Percentiles rank a stretch among this genome's conserved stretches.
These are phyloP conservation scores for Nothophoma quercina DNA, from an alignment of 2,329 filamentous ascomycete genomes.

Conservation along the genomic window DNA sequence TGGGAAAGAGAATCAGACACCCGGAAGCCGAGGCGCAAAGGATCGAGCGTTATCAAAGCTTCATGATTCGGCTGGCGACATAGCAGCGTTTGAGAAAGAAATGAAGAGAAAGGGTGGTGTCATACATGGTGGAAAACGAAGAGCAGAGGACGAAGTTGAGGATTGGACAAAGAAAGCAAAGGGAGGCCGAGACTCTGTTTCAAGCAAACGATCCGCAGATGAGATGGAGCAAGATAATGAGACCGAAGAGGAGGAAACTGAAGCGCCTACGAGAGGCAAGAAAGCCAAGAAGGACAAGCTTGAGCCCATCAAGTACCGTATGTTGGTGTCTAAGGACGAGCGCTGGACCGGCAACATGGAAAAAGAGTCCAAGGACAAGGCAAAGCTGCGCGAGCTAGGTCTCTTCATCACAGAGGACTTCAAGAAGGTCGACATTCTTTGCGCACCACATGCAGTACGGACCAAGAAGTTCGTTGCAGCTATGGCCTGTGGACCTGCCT, in stretches of 20 bases:
- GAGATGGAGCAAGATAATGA: constrained; percentile 52
- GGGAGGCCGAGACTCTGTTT: constrained; percentile 44
- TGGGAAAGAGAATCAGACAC: constrained; percentile 86
- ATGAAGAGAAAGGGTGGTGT: constrained; percentile 79
- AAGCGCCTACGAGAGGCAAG: constrained; percentile 68
- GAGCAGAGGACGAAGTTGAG: constrained; percentile 47
- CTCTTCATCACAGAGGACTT: constrained; percentile 81
- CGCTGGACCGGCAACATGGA: constrained; percentile 77
- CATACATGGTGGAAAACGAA: constrained; percentile 60
- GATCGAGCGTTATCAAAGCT: constrained; percentile 79
- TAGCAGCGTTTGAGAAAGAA: constrained; percentile 91
- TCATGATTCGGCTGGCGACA: constrained; percentile 80
- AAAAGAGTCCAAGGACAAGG: constrained; percentile 81
- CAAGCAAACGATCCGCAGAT: constrained; percentile 55
- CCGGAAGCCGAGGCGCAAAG: constrained; percentile 87
- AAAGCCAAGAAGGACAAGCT: constrained; percentile 58
- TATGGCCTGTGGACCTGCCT: constrained; percentile 78
- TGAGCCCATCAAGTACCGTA: constrained; percentile 73
- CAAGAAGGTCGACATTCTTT: constrained; percentile 81
- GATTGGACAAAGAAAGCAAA: constrained; percentile 42
- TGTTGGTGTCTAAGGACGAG: constrained; percentile 85
- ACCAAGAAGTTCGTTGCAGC: constrained; percentile 94
- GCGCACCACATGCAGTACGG: constrained; percentile 84
- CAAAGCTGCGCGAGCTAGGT: constrained; percentile 81
- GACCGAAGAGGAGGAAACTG: constrained; percentile 56